phyloP scores from a whole-genome alignment of 2,329 filamentous ascomycete species.

The Aureobasidium melanogenum region DNA sequence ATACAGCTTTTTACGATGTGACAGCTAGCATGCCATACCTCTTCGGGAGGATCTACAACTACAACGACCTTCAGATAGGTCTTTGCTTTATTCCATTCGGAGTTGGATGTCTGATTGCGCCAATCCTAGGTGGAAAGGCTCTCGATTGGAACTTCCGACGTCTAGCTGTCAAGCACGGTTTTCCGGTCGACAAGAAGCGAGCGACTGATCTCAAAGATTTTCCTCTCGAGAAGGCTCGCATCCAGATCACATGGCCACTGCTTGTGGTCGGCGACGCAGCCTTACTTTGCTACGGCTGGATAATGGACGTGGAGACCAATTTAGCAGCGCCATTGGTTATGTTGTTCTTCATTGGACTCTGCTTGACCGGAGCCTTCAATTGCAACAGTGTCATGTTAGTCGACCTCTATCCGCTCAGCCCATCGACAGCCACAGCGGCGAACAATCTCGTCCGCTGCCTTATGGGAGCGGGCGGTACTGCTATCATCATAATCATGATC shows the following conservation, averaged over 20 bases:
- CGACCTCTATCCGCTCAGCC: constrained; percentile 32
- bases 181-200: constrained; percentile 52
- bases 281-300: constrained; percentile 36
- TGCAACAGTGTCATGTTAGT: constrained; percentile 34
- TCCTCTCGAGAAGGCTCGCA: constrained; percentile 39
- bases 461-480: constrained; percentile 29
- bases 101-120: constrained; percentile 28
- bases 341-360: constrained; percentile 45
- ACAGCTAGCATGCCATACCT: constrained; percentile 38
- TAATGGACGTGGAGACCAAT: constrained; percentile 26
- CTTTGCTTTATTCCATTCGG: constrained; percentile 33
- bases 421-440: constrained; percentile 33
- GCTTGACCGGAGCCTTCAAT: constrained; percentile 52
- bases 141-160: constrained; percentile 68
- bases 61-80: constrained; percentile 39
- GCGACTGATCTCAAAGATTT: constrained; percentile 45
- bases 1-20: constrained; percentile 41
- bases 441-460: constrained; percentile 28
- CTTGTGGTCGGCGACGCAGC: constrained; percentile 27
- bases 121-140: constrained; percentile 42
- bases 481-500: constrained; percentile 34
- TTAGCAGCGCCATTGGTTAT: constrained; percentile 37
- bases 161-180: constrained; percentile 51
- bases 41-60: constrained; percentile 37
- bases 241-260: constrained; percentile 32